phyloP scores from a whole-genome alignment of 106 monocot genomes.

The Dendrobium chrysotoxum region DNA sequence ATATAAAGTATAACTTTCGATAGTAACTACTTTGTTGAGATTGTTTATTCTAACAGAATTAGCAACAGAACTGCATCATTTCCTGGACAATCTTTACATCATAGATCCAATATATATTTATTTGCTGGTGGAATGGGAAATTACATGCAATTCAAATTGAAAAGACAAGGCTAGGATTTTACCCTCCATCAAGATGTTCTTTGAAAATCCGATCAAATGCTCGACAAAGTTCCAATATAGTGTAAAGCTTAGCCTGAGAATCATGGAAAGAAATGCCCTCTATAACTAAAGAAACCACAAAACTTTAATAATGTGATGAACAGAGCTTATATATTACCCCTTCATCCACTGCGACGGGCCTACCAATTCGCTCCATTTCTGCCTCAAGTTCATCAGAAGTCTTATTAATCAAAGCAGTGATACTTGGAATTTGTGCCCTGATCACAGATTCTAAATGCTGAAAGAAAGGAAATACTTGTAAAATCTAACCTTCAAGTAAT shows the following conservation, averaged over 20 bases:
- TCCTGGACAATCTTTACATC: neutral
- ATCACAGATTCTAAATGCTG: constrained; percentile 71
- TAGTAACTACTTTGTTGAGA: neutral
- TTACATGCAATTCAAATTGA: neutral
- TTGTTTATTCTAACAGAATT: neutral
- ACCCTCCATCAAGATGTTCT: constrained; percentile 91
- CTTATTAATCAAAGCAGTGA: constrained; percentile 65
- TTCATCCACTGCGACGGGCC: constrained; percentile 56
- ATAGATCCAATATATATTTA: neutral
- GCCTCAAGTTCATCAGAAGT: constrained; percentile 61
- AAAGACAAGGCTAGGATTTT: neutral
- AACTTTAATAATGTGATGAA: neutral
- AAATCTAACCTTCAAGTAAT: neutral
- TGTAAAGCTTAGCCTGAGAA: constrained; percentile 67
- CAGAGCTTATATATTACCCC: constrained; percentile 37
- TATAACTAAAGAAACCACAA: neutral
- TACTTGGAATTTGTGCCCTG: constrained; percentile 55
- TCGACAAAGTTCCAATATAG: constrained; percentile 62
- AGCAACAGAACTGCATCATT: neutral
- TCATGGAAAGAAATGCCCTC: neutral
- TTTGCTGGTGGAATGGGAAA: neutral
- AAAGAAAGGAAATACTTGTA: constrained; percentile 16
- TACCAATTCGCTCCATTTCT: constrained; percentile 61
- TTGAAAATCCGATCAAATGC: constrained; percentile 45
- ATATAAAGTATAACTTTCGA: neutral